A percentile compares a stretch with the other conserved stretches of the same genome.
Evolutionary conservation across 2,329 filamentous ascomycete genomes (phyloP).

Genomic region (Alternaria ethzedia): DNA sequence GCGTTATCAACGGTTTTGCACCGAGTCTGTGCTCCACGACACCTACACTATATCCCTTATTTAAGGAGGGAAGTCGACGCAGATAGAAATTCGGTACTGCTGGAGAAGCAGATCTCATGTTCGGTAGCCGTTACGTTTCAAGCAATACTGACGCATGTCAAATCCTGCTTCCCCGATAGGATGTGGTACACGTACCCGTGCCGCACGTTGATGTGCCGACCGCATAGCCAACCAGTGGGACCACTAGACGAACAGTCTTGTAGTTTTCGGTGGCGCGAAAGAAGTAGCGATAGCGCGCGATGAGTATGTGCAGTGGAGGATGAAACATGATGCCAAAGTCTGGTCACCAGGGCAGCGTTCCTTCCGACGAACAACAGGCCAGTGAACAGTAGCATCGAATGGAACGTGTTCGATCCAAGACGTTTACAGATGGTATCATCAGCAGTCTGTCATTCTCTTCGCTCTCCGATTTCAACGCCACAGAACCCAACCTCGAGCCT

Average conservation of each 20-base stretch:
- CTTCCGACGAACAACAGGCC: background rate
- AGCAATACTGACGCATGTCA: background rate
- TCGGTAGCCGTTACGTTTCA: background rate
- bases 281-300: background rate
- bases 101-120: background rate
- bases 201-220: background rate
- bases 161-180: background rate
- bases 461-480: background rate
- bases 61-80: background rate
- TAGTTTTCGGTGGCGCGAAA: background rate
- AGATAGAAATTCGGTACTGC: background rate
- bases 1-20: background rate
- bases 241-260: background rate
- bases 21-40: background rate
- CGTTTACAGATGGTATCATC: background rate
- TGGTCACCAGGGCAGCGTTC: background rate
- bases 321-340: background rate
- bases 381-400: background rate
- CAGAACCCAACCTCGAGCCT: background rate
- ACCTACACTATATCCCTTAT: background rate
- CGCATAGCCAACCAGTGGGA: background rate
- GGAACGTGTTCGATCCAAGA: background rate
- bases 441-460: background rate
- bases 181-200: background rate
- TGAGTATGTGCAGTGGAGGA: background rate